A percentile compares a stretch with the other conserved stretches of the same genome.
These are phyloP conservation scores for Epichloe bromicola DNA, from an alignment of 2,329 filamentous ascomycete genomes.

Conservation along the genomic window DNA sequence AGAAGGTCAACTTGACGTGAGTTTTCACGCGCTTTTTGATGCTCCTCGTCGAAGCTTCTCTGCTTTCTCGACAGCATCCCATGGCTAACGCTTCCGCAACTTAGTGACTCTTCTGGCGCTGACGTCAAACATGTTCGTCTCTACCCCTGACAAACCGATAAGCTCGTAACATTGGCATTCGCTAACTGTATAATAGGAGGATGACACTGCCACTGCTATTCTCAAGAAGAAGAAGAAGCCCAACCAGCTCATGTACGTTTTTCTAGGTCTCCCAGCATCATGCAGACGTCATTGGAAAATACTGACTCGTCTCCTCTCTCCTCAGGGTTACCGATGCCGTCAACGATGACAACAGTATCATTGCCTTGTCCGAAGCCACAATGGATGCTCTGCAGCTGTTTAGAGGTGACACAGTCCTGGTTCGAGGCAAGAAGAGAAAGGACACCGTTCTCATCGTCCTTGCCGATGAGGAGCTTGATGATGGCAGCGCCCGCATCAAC, in stretches of 20 bases:
- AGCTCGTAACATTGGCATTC: constrained; percentile 8
- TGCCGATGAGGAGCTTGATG: constrained; percentile 94
- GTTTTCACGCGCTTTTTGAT: constrained; percentile 19
- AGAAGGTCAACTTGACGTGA: constrained; percentile 74
- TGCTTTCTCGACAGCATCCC: neutral
- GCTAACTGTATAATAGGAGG: constrained; percentile 44
- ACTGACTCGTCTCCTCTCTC: neutral
- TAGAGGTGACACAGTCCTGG: constrained; percentile 93
- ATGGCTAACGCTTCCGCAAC: constrained; percentile 6
- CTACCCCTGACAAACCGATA: constrained; percentile 9
- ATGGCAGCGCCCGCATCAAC: constrained; percentile 94
- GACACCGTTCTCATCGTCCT: constrained; percentile 97
- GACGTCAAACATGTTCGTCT: constrained; percentile 70
- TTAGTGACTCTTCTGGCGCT: constrained; percentile 77
- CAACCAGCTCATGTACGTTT: constrained; percentile 84
- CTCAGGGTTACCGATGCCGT: constrained; percentile 88
- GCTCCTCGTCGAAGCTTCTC: neutral
- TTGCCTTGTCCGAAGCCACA: constrained; percentile 93
- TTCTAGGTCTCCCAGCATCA: neutral
- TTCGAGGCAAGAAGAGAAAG: constrained; percentile 99
- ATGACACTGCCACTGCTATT: constrained; percentile 90
- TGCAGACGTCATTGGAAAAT: neutral
- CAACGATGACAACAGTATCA: constrained; percentile 99
- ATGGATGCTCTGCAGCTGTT: constrained; percentile 98
- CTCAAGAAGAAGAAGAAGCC: constrained; percentile 99